phyloP scores from a whole-genome alignment of 768 basidiomycete species.

The Podaxis carcinomalis region DNA sequence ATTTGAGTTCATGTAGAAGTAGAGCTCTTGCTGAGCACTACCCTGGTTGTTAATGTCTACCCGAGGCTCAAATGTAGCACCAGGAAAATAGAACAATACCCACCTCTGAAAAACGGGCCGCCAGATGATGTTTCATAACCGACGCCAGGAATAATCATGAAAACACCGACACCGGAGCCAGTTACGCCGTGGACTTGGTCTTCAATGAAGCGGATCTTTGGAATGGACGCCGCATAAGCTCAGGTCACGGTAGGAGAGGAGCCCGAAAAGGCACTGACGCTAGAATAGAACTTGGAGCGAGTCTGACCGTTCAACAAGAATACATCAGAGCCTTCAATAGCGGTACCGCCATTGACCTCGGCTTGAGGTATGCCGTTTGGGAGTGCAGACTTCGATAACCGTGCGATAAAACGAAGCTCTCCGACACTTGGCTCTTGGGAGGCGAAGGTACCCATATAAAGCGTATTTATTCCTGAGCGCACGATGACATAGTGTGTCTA shows the following conservation, averaged over 20 bases:
- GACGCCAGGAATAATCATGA: conserved; percentile 39
- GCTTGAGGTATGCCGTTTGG: conserved; percentile 34
- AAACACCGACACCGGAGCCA: conserved; percentile 40
- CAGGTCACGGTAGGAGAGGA: background rate
- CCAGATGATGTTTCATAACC: conserved; percentile 45
- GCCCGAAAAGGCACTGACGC: conserved; percentile 22
- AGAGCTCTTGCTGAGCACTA: conserved; percentile 41
- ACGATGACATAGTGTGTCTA: conserved; percentile 46
- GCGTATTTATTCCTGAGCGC: conserved; percentile 36
- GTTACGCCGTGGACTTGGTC: conserved; percentile 48
- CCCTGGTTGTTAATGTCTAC: conserved; percentile 47
- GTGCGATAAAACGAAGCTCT: conserved; percentile 45
- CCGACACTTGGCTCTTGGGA: conserved; percentile 44
- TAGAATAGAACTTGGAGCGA: conserved; percentile 45
- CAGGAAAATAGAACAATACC: background rate
- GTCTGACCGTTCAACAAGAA: conserved; percentile 41
- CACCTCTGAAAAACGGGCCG: conserved; percentile 46
- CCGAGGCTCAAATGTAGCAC: background rate
- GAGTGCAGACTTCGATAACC: conserved; percentile 35
- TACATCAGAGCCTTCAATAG: conserved; percentile 46
- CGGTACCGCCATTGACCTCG: conserved; percentile 37
- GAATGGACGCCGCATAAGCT: background rate
- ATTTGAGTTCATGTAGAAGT: conserved; percentile 45
- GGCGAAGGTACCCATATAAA: conserved; percentile 43
- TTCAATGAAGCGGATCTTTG: conserved; percentile 45